Conservation (phyloP, 1,284 basidiomycete genomes). For the Takashimella tepidaria region DNA sequence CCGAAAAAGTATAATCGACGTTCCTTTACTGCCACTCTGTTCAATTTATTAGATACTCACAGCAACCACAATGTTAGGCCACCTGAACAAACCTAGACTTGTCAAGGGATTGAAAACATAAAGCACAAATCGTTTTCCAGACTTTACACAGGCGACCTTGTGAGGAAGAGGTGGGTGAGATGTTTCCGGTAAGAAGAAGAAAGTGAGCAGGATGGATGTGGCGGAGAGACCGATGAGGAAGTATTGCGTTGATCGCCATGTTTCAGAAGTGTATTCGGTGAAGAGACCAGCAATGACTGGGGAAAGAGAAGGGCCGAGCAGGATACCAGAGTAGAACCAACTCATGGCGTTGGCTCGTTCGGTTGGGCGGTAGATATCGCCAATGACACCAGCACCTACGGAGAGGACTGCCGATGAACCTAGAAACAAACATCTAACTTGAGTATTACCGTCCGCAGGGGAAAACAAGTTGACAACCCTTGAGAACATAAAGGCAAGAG, state of each 20-base stretch:
- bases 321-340: conserved; percentile 55
- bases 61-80: conserved; percentile 53
- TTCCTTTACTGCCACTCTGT: conserved; percentile 30
- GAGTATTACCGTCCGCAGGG: no score
- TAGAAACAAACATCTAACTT: no score
- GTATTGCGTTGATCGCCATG: conserved; percentile 66
- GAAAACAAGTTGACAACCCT: no score
- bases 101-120: conserved; percentile 60
- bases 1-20: background rate
- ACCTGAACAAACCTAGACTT: conserved; percentile 54
- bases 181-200: conserved; percentile 64
- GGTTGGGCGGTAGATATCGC: conserved; percentile 60
- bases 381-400: conserved; percentile 60
- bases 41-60: no score
- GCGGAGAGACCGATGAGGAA: conserved; percentile 50
- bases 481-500: background rate
- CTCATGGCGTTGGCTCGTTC: conserved; percentile 62
- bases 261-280: conserved; percentile 42
- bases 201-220: conserved; percentile 51
- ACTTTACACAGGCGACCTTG: conserved; percentile 21
- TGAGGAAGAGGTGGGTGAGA: conserved; percentile 53
- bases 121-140: conserved; percentile 44
- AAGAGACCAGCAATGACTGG: conserved; percentile 47
- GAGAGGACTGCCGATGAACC: conserved; percentile 51
- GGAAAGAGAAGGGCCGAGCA: conserved; percentile 41